These are phyloP conservation scores for Eragrostis curvula DNA, from an alignment of 176 grass and related monocot genomes.

Conservation along the genomic window DNA sequence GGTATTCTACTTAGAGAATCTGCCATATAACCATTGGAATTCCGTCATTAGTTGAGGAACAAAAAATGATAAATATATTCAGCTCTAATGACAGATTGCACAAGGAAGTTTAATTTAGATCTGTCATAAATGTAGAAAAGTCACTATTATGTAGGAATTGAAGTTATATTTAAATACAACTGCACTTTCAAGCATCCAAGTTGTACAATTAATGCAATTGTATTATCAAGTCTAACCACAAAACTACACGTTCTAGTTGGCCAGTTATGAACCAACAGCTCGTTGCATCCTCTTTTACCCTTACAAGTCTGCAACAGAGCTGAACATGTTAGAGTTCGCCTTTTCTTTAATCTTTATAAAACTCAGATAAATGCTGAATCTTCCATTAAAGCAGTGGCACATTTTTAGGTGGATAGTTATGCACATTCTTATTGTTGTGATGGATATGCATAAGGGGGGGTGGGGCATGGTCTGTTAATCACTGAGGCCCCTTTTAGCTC, in stretches of 20 bases:
- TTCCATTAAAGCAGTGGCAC: neutral
- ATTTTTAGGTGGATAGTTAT: neutral
- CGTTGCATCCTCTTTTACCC: neutral
- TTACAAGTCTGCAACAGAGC: neutral
- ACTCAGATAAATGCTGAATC: neutral
- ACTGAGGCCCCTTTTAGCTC: neutral
- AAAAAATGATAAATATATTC: neutral
- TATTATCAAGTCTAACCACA: neutral
- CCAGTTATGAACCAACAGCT: neutral
- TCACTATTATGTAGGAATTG: neutral
- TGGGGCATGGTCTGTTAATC: neutral
- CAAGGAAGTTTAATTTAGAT: neutral
- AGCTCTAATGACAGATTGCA: neutral
- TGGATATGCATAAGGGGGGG: neutral
- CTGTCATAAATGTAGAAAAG: neutral
- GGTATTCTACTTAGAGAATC: slow-evolving; percentile 36
- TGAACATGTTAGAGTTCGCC: neutral
- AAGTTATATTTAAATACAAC: neutral
- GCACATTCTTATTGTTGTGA: neutral
- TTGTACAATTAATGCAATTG: neutral
- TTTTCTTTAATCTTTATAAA: slow-evolving; percentile 14
- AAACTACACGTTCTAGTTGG: neutral
- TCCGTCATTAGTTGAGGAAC: neutral
- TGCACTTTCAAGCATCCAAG: neutral
- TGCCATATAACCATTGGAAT: neutral